Evolutionary conservation across 1,284 basidiomycete genomes (phyloP), one percentile per base, ranked within the genome.

Genomic region (Trichosporon inkin): DNA sequence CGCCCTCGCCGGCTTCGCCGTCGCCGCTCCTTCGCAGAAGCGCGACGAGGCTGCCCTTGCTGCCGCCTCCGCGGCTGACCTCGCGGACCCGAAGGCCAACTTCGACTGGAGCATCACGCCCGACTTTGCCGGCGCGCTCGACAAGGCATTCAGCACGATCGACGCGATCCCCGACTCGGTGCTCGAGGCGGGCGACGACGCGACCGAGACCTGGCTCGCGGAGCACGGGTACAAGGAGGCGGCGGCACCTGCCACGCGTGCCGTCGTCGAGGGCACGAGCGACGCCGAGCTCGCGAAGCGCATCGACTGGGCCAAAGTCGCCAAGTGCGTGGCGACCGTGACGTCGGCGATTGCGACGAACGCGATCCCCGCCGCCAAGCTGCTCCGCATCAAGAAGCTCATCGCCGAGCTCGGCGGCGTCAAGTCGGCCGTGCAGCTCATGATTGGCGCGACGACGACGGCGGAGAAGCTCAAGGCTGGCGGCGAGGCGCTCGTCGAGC

Each of bases 401-500:
- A 32, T 32, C 11, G 14, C 13, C 3, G 44, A 49, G 24, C 44
- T 49, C 7, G 44, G 44, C 11, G 40, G 40, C 17, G 44, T 49
- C 14, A 28, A 49, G 44, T n/a, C 16, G 14, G 44, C 44, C 22
- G 8, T 49, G 2, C 24, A 49, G 44, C 44, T 32, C 10, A 22
- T 49, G 7, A 32, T 49, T n/a, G 44, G 44, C 24, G 44, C 44
- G 6, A 49, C 44, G 4, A 49, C 44, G 7, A 32, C 44, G 14
- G 44, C 44, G 5, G 44, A 49, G 44, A 49, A 32, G 24, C 24
- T 49, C 24, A 49, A 49, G 44, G 44, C 22, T n/a, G 24, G 44
- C 10, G 40, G 40, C 11, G 20, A 44, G 40, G 40, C 44, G 24
- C 44, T 49, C 14, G 24, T 49, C 14, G 44, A 49, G 16, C 24